A percentile compares a stretch with the other conserved stretches of the same genome.
Evolutionary conservation across 208 protist species (phyloP).

Genomic region (Wallacemonas collosoma): DNA sequence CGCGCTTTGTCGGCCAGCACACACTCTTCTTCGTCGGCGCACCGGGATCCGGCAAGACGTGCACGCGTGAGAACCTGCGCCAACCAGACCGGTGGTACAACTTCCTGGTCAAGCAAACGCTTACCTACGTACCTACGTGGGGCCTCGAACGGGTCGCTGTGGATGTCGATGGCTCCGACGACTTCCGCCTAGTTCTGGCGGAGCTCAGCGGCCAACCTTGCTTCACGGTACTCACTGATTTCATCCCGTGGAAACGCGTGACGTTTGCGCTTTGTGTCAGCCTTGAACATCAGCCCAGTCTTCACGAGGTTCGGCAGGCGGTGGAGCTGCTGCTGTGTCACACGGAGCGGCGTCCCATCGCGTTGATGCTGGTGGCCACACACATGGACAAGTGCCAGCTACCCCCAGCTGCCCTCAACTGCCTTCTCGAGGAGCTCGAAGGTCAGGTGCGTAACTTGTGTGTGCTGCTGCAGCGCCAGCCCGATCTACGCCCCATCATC

Average conservation of each 20-base stretch:
- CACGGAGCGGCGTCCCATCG: constrained; percentile 30
- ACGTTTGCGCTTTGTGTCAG: constrained; percentile 82
- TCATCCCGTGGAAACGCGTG: constrained; percentile 63
- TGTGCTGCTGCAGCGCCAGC: constrained; percentile 59
- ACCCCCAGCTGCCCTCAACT: constrained; percentile 16
- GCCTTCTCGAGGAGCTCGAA: constrained; percentile 55
- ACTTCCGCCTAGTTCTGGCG: constrained; percentile 49
- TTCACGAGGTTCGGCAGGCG: constrained; percentile 45
- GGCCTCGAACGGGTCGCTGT: constrained; percentile 28
- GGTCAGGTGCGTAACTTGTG: constrained; percentile 68
- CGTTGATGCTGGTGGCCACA: constrained; percentile 42
- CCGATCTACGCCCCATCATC: constrained; percentile 64
- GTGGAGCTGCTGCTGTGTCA: constrained; percentile 78
- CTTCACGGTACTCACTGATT: constrained; percentile 65
- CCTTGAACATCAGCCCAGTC: constrained; percentile 32
- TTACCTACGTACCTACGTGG: constrained; percentile 23
- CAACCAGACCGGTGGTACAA: constrained; percentile 46
- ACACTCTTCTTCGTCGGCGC: constrained; percentile 75
- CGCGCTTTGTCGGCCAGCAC: constrained; percentile 54
- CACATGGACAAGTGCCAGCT: constrained; percentile 36
- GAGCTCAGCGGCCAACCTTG: constrained; percentile 69
- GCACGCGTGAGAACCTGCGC: constrained; percentile 56
- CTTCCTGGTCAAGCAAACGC: constrained; percentile 34
- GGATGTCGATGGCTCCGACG: constrained; percentile 14
- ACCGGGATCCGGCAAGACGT: constrained; percentile 57